Percentiles rank a stretch among this genome's conserved stretches.
phyloP scores from a whole-genome alignment of 1,284 basidiomycete species.

The Bondarzewia mesenterica region DNA sequence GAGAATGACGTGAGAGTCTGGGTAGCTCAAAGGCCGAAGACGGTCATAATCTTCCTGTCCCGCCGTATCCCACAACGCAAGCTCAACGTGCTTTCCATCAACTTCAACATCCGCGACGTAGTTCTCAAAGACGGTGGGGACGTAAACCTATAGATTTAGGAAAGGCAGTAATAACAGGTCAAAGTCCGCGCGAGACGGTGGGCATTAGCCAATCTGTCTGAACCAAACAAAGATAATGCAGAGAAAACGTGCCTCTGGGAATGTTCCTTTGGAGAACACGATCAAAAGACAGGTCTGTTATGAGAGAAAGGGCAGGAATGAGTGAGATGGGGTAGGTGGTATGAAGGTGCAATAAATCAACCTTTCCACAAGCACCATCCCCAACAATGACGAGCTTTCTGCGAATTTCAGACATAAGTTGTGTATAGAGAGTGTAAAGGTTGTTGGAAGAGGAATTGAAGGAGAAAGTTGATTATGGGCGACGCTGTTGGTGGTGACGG shows the following conservation, averaged over 20 bases:
- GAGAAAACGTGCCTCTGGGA: slow-evolving; percentile 52
- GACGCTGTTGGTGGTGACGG: slow-evolving; percentile 11
- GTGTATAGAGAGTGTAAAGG: slow-evolving; percentile 9
- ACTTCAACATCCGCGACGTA: slow-evolving; percentile 70
- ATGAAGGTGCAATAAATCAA: slow-evolving; percentile 8
- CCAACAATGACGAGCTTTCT: slow-evolving; percentile 51
- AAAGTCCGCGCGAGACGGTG: too few species aligned
- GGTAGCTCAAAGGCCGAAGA: slow-evolving; percentile 67
- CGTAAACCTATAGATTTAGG: slow-evolving; percentile 35
- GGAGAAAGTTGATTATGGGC: slow-evolving; percentile 7
- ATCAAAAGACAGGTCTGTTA: slow-evolving; percentile 51
- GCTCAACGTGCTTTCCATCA: slow-evolving; percentile 69
- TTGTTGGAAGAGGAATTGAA: slow-evolving; percentile 10
- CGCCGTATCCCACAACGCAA: slow-evolving; percentile 77
- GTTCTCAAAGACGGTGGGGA: slow-evolving; percentile 73
- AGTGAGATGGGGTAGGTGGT: slow-evolving; percentile 5
- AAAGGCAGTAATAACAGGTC: neutral
- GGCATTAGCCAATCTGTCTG: too few species aligned
- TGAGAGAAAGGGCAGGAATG: slow-evolving; percentile 4
- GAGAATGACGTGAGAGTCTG: slow-evolving; percentile 73
- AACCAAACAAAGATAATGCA: neutral
- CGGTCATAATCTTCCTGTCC: slow-evolving; percentile 71
- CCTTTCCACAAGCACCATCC: slow-evolving; percentile 56
- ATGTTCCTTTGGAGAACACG: slow-evolving; percentile 66
- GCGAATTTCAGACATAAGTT: slow-evolving; percentile 37